Evolutionary conservation across 2,329 filamentous ascomycete species (phyloP).

Genomic region (Fusarium albosuccineum): DNA sequence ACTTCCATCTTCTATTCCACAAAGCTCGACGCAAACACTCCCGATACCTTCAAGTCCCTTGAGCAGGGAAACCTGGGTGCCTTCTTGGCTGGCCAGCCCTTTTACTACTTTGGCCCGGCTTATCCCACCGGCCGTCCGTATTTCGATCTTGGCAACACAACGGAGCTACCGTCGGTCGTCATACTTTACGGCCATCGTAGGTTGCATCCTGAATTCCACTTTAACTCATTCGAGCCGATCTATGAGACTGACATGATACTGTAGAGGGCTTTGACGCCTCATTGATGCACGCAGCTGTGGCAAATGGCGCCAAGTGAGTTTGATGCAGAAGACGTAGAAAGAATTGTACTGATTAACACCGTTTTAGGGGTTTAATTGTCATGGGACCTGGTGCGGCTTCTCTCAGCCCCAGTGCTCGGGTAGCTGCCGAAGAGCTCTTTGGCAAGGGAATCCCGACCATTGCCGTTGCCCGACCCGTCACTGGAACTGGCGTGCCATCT

Average conservation of each 20-base stretch:
- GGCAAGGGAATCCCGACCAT: slow-evolving; percentile 46
- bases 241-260: background rate
- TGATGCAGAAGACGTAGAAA: too few relatives aligned
- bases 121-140: slow-evolving; percentile 56
- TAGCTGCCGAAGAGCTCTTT: slow-evolving; percentile 46
- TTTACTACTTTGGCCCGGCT: slow-evolving; percentile 64
- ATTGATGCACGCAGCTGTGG: slow-evolving; percentile 49
- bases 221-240: too few relatives aligned
- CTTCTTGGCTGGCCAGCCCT: slow-evolving; percentile 65
- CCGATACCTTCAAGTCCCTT: slow-evolving; percentile 69
- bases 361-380: slow-evolving; percentile 44
- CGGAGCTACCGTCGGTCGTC: slow-evolving; percentile 59
- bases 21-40: slow-evolving; percentile 71
- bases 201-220: background rate
- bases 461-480: slow-evolving; percentile 47
- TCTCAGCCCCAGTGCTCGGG: slow-evolving; percentile 44
- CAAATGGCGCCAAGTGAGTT: slow-evolving; percentile 48
- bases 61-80: slow-evolving; percentile 58
- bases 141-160: slow-evolving; percentile 51
- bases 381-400: slow-evolving; percentile 48
- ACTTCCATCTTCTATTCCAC: slow-evolving; percentile 66
- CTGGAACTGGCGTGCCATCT: slow-evolving; percentile 45
- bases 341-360: background rate
- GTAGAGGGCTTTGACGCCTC: slow-evolving; percentile 50
- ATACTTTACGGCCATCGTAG: slow-evolving; percentile 60